These are phyloP conservation scores for Spergularia azorica DNA, from an alignment of 179 eudicot genomes.

Conservation along the genomic window DNA sequence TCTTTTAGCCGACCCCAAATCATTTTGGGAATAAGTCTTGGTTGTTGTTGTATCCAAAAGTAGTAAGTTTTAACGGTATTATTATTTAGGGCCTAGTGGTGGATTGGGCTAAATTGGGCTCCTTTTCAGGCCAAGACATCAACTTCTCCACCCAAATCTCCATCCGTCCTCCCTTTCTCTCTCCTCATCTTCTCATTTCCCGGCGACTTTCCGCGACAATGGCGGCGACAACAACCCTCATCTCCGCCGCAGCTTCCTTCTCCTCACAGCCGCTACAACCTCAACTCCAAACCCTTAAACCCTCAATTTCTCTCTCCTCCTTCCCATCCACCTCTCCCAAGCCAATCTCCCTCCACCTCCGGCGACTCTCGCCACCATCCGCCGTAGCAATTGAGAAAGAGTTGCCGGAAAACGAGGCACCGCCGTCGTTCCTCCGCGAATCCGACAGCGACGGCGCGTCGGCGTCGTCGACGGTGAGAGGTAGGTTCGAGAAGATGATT, in stretches of 20 bases:
- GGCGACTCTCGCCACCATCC: background rate
- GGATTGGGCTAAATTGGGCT: background rate
- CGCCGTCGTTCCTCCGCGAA: conserved; percentile 68
- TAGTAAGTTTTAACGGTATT: no score
- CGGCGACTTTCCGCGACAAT: conserved; percentile 2
- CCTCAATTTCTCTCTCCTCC: conserved; percentile 12
- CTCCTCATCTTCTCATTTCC: background rate
- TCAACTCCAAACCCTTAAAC: conserved; percentile 7
- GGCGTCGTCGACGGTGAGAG: conserved; percentile 42
- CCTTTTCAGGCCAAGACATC: no score
- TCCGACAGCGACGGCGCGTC: conserved; percentile 36
- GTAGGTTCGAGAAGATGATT: conserved; percentile 87
- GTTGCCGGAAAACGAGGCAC: conserved; percentile 55
- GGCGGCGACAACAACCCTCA: conserved; percentile 25
- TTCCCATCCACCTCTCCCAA: background rate
- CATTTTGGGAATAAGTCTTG: no score
- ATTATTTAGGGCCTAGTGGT: background rate
- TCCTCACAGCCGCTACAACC: conserved; percentile 12
- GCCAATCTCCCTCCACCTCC: conserved; percentile 6
- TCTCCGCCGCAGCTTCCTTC: conserved; percentile 24
- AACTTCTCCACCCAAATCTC: background rate
- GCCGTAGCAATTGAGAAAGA: conserved; percentile 75
- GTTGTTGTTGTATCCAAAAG: no score
- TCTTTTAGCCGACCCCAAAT: no score
- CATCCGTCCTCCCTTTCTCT: background rate